Base-by-base conservation (phyloP, 163 green algal species). In the Prototheca wickerhamii region DNA sequence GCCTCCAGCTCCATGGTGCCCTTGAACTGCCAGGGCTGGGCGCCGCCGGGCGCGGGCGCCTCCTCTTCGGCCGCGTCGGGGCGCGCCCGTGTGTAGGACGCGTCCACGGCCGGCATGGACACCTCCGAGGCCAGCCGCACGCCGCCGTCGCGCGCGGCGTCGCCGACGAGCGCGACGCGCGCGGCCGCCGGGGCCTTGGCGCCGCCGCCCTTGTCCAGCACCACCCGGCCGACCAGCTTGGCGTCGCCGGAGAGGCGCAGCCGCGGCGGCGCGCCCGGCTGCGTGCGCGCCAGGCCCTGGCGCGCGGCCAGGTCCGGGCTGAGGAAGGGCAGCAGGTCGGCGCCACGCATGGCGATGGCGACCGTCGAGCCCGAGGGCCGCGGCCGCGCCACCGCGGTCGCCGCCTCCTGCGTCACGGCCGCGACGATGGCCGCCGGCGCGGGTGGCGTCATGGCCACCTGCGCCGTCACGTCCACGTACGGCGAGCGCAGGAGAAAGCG, bases 241-340 rank as follows among this genome's bases (percentile, higher is more conserved):
- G 52, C 65, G 10, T 49, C 49, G 34, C 78, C 76, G n/a, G 65
- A 70, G 20, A 86, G 63, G 30, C 72, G 79, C 17, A 88, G 74
- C 10, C 73, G 67, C 31, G 76, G 58, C 28, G 74, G 71, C 68
- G 73, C 54, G 21, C 67, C 64, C 4, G 64, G 55, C 37, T 70
- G 67, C 51, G 46, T 18, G 46, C 55, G 35, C 25, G 64, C 40
- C 53, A 77, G 29, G n/a, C n/a, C n/a, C 60, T 67, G 54, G 40
- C 62, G 68, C 44, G 63, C 40, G 25, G 55, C 70, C 15, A 57
- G 52, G 37, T 73, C 34, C n/a, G 67, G 67, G 0, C 61, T 69
- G 21, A 78, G 40, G 8, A 94, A 68, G 0, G 78, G 84, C 72
- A 92, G 63, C 43, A 95, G 61, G 65, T 95, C 89, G 43, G 91